A percentile compares a stretch with the other conserved stretches of the same genome.
phyloP scores from a whole-genome alignment of 139 green algal genomes.

The Zygnema cylindricum region DNA sequence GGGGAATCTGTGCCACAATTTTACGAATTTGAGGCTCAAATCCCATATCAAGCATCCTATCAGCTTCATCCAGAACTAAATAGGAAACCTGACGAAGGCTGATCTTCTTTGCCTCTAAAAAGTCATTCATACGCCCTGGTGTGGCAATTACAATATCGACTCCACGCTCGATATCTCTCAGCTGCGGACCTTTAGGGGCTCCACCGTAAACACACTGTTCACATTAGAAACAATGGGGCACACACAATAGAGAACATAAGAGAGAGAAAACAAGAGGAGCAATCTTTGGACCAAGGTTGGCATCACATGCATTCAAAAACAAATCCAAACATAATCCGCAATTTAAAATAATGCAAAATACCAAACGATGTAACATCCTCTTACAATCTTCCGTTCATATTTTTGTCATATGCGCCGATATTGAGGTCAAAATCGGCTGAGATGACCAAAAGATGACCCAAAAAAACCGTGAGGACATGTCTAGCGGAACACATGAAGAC shows the following conservation, averaged over 20 bases:
- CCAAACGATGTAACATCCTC: no score
- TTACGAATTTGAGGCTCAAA: constrained; percentile 94
- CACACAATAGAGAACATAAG: background rate
- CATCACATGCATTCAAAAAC: no score
- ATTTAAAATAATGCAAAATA: no score
- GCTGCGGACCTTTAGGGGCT: constrained; percentile 85
- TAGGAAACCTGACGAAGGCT: constrained; percentile 78
- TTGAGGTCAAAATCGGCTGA: no score
- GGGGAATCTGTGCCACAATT: constrained; percentile 66
- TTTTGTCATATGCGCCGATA: no score
- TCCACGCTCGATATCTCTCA: constrained; percentile 79
- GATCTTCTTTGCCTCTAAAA: constrained; percentile 80
- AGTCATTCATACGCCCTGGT: constrained; percentile 91
- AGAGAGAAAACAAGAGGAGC: no score
- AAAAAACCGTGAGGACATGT: no score
- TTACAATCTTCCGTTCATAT: no score
- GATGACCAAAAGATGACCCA: no score
- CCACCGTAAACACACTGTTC: constrained; percentile 89
- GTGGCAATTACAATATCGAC: constrained; percentile 89
- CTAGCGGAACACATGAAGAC: no score
- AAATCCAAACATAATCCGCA: no score
- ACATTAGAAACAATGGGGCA: constrained; percentile 42
- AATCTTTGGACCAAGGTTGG: no score
- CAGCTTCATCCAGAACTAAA: constrained; percentile 92
- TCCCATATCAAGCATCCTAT: constrained; percentile 95